Evolutionary conservation across 2,329 filamentous ascomycete genomes (phyloP).

Genomic region (Ciborinia camelliae): DNA sequence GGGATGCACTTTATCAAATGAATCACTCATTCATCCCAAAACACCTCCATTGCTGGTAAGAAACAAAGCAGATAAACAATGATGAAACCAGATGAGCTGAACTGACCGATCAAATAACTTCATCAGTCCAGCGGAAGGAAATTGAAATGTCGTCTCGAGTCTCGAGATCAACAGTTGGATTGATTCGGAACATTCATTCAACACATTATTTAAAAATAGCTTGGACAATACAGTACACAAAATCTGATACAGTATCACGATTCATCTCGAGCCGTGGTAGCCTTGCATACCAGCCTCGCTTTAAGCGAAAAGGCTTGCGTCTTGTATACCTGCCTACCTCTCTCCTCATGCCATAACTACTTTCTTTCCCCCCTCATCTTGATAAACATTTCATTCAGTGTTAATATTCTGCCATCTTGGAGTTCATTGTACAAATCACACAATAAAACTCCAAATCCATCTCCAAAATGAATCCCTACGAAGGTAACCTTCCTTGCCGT

Average conservation of each 20-base stretch:
- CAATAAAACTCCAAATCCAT: background rate
- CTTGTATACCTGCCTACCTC: conserved; percentile 2
- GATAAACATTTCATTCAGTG: background rate
- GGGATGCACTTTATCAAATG: too few species aligned
- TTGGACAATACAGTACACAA: background rate
- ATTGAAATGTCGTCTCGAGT: background rate
- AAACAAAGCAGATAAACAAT: too few species aligned
- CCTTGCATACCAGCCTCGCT: conserved; percentile 13
- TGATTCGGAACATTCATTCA: too few species aligned
- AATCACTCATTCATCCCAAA: too few species aligned
- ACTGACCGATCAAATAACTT: too few species aligned
- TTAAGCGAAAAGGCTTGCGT: conserved; percentile 17
- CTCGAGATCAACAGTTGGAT: background rate
- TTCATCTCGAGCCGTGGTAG: too few species aligned
- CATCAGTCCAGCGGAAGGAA: too few species aligned
- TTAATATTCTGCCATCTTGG: background rate
- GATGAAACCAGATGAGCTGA: too few species aligned
- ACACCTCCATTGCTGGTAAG: background rate
- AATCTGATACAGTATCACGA: background rate
- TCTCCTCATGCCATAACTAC: background rate
- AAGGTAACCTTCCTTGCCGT: conserved; percentile 42
- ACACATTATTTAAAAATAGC: background rate
- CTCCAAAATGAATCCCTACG: conserved; percentile 48
- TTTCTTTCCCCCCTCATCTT: background rate
- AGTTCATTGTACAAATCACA: background rate